Conservation (phyloP, 2,329 filamentous ascomycete genomes). For the Balansia obtecta region DNA sequence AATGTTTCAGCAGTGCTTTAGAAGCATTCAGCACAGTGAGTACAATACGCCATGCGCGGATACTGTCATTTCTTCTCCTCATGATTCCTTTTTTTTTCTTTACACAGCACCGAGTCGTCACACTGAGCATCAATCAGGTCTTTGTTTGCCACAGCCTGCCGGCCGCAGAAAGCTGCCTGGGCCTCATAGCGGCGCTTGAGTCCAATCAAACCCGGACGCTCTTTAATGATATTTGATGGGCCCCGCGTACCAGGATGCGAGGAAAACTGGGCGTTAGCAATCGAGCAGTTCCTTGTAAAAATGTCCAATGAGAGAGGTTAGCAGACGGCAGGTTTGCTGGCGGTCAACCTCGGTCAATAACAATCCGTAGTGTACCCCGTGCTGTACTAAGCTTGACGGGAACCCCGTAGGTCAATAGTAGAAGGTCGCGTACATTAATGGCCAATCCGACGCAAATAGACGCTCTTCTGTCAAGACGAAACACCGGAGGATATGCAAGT, state of each 20-base stretch:
- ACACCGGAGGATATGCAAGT: background rate
- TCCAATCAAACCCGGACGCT: background rate
- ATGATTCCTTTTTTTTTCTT: background rate
- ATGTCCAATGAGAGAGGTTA: background rate
- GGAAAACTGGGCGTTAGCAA: background rate
- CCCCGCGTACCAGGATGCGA: background rate
- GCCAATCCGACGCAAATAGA: background rate
- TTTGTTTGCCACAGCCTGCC: background rate
- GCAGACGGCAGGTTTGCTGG: background rate
- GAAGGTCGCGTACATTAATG: background rate
- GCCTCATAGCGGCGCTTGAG: background rate
- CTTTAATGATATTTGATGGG: no score
- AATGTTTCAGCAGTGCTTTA: background rate
- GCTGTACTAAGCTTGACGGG: background rate
- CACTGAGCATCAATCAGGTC: background rate
- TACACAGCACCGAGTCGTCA: background rate
- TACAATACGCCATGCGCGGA: no score
- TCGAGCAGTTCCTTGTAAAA: background rate
- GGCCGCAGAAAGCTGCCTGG: background rate
- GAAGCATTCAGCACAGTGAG: no score
- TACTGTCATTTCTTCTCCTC: background rate
- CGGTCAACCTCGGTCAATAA: background rate
- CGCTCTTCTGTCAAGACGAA: background rate
- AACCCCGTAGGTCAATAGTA: background rate
- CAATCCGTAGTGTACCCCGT: background rate